A percentile compares a stretch with the other conserved stretches of the same genome.
Conservation (phyloP, 73 alveolate species). For the Halteria grandinella region DNA sequence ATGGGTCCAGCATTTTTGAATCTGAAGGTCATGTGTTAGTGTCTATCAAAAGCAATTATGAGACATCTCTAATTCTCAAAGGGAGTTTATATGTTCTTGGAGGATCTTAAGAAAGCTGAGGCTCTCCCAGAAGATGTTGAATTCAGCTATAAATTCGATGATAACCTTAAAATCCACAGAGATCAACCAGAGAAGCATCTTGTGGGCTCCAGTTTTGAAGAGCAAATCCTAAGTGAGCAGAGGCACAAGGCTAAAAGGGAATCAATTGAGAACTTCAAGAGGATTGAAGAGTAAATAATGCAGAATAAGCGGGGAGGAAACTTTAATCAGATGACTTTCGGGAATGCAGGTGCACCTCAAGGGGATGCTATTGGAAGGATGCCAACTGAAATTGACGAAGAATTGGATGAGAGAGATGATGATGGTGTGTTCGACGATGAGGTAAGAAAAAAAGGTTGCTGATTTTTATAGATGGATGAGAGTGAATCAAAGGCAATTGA, state of each 20-base stretch:
- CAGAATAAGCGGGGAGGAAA: no score
- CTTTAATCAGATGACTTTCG: no score
- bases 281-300: no score
- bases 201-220: no score
- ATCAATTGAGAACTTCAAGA: no score
- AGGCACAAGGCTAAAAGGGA: no score
- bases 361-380: no score
- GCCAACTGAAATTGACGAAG: conserved; percentile 48
- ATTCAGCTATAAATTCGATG: conserved; percentile 43
- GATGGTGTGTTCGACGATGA: no score
- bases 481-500: conserved; percentile 10
- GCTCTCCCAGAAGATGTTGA: conserved; percentile 3
- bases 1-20: conserved; percentile 43
- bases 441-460: neutral
- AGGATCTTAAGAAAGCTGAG: conserved; percentile 15
- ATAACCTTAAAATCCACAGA: conserved; percentile 10
- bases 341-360: no score
- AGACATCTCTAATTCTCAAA: conserved; percentile 39
- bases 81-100: conserved; percentile 25
- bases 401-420: conserved; percentile 43
- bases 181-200: neutral
- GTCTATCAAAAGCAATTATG: conserved; percentile 50
- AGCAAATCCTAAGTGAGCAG: no score
- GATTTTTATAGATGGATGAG: conserved; percentile 9
- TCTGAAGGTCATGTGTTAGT: conserved; percentile 36